Evolutionary conservation across 352 stramenopile genomes (phyloP).

Genomic region (Vaucheria bursata): DNA sequence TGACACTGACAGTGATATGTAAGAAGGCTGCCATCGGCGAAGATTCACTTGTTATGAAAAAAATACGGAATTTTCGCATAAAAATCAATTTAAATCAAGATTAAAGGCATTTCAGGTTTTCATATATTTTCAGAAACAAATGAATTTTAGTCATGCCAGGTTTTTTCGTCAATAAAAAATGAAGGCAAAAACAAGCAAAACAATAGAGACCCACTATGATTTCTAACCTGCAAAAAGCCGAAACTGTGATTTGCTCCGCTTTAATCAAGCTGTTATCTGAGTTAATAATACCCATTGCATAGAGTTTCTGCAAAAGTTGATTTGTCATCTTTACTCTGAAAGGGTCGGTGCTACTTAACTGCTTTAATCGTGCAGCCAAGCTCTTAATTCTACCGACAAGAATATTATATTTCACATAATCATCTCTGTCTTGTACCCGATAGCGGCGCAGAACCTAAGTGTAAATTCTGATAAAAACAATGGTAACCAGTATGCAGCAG

Average conservation of each 20-base stretch:
- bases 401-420: constrained; percentile 91
- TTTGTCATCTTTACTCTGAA: constrained; percentile 92
- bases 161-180: too few relatives aligned
- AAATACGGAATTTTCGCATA: too few relatives aligned
- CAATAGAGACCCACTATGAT: too few relatives aligned
- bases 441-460: constrained; percentile 74
- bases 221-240: constrained; percentile 65
- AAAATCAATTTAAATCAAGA: too few relatives aligned
- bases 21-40: too few relatives aligned
- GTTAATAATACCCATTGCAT: constrained; percentile 91
- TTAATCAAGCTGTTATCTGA: constrained; percentile 91
- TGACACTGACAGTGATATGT: too few relatives aligned
- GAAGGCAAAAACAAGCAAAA: too few relatives aligned
- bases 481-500: neutral
- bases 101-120: too few relatives aligned
- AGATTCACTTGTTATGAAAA: too few relatives aligned
- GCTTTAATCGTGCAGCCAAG: constrained; percentile 59
- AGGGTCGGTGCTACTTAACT: constrained; percentile 58
- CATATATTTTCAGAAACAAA: too few relatives aligned
- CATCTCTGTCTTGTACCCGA: constrained; percentile 92
- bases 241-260: constrained; percentile 90
- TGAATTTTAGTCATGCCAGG: too few relatives aligned
- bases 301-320: constrained; percentile 93
- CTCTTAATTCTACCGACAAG: constrained; percentile 90
- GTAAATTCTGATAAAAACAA: too few relatives aligned